Evolutionary conservation across 768 basidiomycete genomes (phyloP), one percentile per base, ranked within the genome.

Genomic region (Russula foetens): DNA sequence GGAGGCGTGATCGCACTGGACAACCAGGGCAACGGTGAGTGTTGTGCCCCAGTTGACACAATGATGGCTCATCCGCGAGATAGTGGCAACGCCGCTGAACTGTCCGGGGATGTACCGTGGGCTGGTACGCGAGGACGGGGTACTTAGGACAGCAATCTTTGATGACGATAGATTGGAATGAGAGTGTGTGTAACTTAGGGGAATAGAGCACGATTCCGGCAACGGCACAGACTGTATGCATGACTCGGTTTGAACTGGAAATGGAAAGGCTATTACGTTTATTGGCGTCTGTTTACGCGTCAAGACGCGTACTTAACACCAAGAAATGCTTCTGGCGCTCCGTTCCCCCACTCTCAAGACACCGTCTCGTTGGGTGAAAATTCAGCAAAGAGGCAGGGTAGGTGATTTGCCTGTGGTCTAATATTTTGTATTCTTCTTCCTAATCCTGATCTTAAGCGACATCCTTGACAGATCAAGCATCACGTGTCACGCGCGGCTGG

Each of bases 51-150:
- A 12, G 4, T 11, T 45, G 35, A 38, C 12, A 15, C 12, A 29
- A 41, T 52, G 46, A 41, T 52, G 46, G 7, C 43, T 60, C 9
- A 47, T 53, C 21, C 31, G 12, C 52, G 59, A 50, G 8, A 21
- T 33, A 90, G 89, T 91, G 46, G 75, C 86, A 1, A 81, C 88
- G 75, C 82, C 87, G 7, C 69, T 92, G 63, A 92, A 91, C 69
- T 88, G 84, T 66, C 74, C 79, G 21, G 88, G 90, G 8, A 92
- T 92, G 90, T 92, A 90, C 69, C 80, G 90, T 29, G 90, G 90
- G 7, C 76, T 90, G 17, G 83, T 91, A 35, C 74, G 78, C 46
- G 74, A 77, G 63, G 87, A 92, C 60, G 90, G 89, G 11, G 69
- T 83, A 8, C 78, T 88, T 0, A 81, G 81, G 71, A 88, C 85